Conservation (phyloP, 352 stramenopile genomes). For the Globisporangium nagaii region DNA sequence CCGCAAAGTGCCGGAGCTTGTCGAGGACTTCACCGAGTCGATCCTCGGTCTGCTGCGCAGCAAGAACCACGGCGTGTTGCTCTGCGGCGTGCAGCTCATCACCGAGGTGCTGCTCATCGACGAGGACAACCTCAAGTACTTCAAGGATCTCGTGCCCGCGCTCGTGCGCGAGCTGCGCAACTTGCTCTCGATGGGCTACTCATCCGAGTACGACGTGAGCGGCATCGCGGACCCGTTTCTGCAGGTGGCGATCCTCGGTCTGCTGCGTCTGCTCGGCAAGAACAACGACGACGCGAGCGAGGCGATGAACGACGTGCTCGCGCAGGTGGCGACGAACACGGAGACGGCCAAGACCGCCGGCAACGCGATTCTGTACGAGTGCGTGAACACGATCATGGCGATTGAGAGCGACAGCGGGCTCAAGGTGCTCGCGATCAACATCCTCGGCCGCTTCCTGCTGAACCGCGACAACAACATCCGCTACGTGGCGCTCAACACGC, state of each 20-base stretch:
- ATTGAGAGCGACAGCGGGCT: slow-evolving; percentile 97
- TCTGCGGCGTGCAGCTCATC: slow-evolving; percentile 96
- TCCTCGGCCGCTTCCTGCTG: slow-evolving; percentile 97
- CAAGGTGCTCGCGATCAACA: slow-evolving; percentile 98
- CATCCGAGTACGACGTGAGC: slow-evolving; percentile 97
- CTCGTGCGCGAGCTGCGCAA: slow-evolving; percentile 91
- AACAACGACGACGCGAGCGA: slow-evolving; percentile 92
- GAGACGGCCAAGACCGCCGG: slow-evolving; percentile 99
- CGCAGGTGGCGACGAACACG: slow-evolving; percentile 99
- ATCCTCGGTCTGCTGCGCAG: slow-evolving; percentile 93
- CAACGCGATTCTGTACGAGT: slow-evolving; percentile 99
- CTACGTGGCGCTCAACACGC: slow-evolving; percentile 98
- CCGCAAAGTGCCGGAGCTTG: slow-evolving; percentile 96
- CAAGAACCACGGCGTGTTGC: slow-evolving; percentile 96
- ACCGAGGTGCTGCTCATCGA: slow-evolving; percentile 89
- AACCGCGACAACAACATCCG: slow-evolving; percentile 99
- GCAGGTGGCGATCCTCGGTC: slow-evolving; percentile 85
- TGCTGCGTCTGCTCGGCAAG: slow-evolving; percentile 94
- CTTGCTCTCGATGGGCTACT: slow-evolving; percentile 96
- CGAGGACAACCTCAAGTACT: slow-evolving; percentile 66
- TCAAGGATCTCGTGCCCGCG: slow-evolving; percentile 66
- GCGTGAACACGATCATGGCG: slow-evolving; percentile 98
- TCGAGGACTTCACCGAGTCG: slow-evolving; percentile 98
- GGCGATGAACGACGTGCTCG: slow-evolving; percentile 97
- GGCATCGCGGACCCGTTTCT: slow-evolving; percentile 99